Conservation (phyloP, 441 rosid species). For the Oxalis stricta region DNA sequence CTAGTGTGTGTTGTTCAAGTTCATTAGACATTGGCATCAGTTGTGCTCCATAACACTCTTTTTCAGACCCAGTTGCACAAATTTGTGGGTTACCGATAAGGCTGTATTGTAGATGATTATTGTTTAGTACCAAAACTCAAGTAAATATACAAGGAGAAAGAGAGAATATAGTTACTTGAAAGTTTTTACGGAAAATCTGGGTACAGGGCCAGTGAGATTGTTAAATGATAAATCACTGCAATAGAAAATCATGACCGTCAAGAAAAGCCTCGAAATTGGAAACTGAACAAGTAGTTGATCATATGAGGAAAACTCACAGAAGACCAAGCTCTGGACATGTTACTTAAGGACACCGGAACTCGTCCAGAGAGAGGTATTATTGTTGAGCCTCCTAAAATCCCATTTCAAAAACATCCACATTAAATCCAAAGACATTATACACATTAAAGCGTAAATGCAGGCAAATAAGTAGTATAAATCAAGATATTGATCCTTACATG, state of each 20-base stretch:
- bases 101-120: conserved; percentile 25
- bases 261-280: conserved; percentile 6
- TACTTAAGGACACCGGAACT: conserved; percentile 53
- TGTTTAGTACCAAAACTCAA: not conserved
- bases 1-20: conserved; percentile 64
- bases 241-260: conserved; percentile 4
- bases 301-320: conserved; percentile 44
- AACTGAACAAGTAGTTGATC: no score
- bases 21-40: conserved; percentile 92
- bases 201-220: conserved; percentile 78
- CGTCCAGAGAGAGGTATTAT: conserved; percentile 70
- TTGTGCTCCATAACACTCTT: conserved; percentile 69
- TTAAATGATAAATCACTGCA: conserved; percentile 88
- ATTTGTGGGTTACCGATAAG: conserved; percentile 76
- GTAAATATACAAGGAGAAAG: conserved; percentile 3
- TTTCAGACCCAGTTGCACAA: conserved; percentile 77
- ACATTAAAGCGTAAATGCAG: not conserved
- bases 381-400: conserved; percentile 68
- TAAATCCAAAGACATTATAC: not conserved
- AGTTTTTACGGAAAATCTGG: conserved; percentile 78
- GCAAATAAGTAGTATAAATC: no score
- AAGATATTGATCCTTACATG: conserved; percentile 72
- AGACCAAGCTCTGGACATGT: conserved; percentile 77
- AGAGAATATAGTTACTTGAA: conserved; percentile 46
- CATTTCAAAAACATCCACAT: conserved; percentile 8